Evolutionary conservation across 257 asterid species (phyloP).

Genomic region (Phtheirospermum japonicum): DNA sequence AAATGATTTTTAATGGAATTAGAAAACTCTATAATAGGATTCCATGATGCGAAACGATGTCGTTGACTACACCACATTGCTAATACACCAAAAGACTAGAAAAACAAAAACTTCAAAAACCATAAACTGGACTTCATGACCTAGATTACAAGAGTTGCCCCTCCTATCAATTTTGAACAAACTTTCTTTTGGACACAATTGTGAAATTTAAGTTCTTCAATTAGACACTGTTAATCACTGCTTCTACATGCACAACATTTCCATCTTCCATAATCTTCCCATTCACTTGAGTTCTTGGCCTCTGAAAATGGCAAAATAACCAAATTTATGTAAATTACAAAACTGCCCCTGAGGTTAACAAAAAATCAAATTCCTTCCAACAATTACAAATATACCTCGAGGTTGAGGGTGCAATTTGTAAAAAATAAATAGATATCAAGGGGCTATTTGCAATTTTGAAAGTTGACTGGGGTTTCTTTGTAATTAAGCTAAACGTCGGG

Average conservation of each 20-base stretch:
- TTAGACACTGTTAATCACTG: constrained; percentile 62
- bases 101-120: constrained; percentile 12
- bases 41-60: constrained; percentile 33
- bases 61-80: constrained; percentile 24
- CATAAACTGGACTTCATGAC: constrained; percentile 28
- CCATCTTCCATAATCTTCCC: constrained; percentile 91
- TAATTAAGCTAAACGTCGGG: not conserved
- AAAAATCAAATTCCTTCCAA: too few species aligned
- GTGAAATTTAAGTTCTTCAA: not conserved
- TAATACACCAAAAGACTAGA: not conserved
- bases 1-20: too few species aligned
- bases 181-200: not conserved
- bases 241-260: constrained; percentile 67
- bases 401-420: not conserved
- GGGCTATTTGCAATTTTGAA: not conserved
- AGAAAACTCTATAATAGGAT: too few species aligned
- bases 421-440: too few species aligned
- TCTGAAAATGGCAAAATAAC: constrained; percentile 43
- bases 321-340: not conserved
- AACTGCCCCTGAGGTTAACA: not conserved
- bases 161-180: too few species aligned
- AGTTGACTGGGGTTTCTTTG: not conserved
- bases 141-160: constrained; percentile 36
- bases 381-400: too few species aligned
- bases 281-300: constrained; percentile 85